Evolutionary conservation across 768 basidiomycete genomes (phyloP).

Genomic region (Leccinum arenicola): DNA sequence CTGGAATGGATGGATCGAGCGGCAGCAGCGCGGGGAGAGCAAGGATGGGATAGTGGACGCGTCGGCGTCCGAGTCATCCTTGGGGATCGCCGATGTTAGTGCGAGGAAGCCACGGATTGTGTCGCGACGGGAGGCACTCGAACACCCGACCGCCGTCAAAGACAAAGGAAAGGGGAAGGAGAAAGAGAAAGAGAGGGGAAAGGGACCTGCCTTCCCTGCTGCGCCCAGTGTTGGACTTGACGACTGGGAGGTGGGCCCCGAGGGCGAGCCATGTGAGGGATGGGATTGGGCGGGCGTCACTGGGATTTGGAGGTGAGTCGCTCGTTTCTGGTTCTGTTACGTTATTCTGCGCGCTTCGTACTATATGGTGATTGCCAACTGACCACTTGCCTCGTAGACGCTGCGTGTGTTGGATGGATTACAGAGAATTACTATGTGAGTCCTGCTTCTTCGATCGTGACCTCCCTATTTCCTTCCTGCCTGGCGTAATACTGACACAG

Average conservation of each 20-base stretch:
- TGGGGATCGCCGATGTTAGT: neutral
- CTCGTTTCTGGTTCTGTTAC: too few species aligned
- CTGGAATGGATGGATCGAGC: slow-evolving; percentile 31
- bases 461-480: neutral
- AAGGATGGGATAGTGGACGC: neutral
- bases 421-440: slow-evolving; percentile 51
- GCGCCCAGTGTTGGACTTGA: neutral
- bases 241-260: slow-evolving; percentile 23
- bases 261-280: slow-evolving; percentile 33
- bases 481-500: neutral
- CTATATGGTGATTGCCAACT: neutral
- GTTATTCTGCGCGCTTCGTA: too few species aligned
- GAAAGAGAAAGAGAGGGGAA: neutral
- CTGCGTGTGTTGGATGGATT: slow-evolving; percentile 59
- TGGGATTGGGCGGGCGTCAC: slow-evolving; percentile 62
- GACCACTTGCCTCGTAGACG: slow-evolving; percentile 34
- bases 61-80: neutral
- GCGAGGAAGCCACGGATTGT: slow-evolving; percentile 19
- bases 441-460: slow-evolving; percentile 4
- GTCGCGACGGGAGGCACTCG: slow-evolving; percentile 7
- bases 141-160: slow-evolving; percentile 1
- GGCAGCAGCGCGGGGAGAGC: neutral
- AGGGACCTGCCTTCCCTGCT: neutral
- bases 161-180: slow-evolving; percentile 15
- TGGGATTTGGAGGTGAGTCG: slow-evolving; percentile 52